Conservation (phyloP, 192 early-diverging fungal genomes). For the Haplosporangium gracile region DNA sequence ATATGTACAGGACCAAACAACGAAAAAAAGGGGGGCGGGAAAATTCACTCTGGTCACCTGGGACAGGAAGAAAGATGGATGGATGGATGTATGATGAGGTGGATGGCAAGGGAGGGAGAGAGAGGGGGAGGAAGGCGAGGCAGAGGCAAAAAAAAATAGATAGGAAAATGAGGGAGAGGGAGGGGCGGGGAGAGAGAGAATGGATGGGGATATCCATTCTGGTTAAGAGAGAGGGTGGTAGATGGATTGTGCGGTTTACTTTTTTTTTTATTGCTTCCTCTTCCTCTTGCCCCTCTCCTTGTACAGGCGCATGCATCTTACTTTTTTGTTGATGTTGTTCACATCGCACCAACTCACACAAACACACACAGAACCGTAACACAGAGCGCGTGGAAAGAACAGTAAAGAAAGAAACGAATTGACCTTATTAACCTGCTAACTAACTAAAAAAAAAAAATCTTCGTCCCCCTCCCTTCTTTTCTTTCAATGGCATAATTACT, state of each 20-base stretch:
- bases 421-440: neutral
- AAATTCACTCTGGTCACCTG: slow-evolving; percentile 27
- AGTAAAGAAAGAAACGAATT: neutral
- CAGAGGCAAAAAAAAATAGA: slow-evolving; percentile 8
- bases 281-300: neutral
- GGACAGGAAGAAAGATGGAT: neutral
- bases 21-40: slow-evolving; percentile 24
- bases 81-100: neutral
- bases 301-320: neutral
- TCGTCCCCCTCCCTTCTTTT: neutral
- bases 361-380: neutral
- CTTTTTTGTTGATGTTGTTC: neutral
- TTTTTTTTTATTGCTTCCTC: neutral
- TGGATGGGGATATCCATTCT: neutral
- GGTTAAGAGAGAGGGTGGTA: neutral
- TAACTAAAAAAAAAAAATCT: neutral
- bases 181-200: neutral
- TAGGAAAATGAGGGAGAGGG: neutral
- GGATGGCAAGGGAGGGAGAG: neutral
- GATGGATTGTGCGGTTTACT: neutral
- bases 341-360: neutral
- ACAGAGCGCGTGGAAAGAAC: neutral
- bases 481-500: too few species aligned
- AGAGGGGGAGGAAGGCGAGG: neutral
- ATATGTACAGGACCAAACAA: neutral